Conservation (phyloP, 768 basidiomycete genomes). For the Tricholoma hemisulphureum region DNA sequence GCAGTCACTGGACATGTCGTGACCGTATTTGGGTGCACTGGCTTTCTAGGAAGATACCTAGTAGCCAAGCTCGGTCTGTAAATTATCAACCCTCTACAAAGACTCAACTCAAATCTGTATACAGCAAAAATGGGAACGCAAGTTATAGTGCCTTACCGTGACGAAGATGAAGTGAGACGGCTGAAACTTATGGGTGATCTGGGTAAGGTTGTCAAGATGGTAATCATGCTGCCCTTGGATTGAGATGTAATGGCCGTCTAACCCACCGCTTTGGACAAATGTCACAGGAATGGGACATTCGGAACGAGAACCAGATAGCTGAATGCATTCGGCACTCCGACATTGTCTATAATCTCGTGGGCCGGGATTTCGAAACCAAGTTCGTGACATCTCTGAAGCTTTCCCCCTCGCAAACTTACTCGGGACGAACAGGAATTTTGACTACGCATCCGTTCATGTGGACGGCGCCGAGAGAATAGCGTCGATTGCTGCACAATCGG, state of each 20-base stretch:
- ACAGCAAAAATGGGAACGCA: slow-evolving; percentile 89
- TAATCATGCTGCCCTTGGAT: slow-evolving; percentile 31
- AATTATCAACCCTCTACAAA: slow-evolving; percentile 5
- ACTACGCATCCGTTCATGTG: slow-evolving; percentile 77
- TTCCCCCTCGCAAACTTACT: slow-evolving; percentile 4
- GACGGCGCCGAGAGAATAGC: slow-evolving; percentile 85
- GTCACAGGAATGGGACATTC: slow-evolving; percentile 90
- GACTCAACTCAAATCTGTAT: slow-evolving; percentile 3
- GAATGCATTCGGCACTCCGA: slow-evolving; percentile 95
- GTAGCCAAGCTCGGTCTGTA: slow-evolving; percentile 86
- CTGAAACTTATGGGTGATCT: slow-evolving; percentile 94
- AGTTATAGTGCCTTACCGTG: slow-evolving; percentile 92
- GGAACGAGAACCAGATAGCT: slow-evolving; percentile 85
- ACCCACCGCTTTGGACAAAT: slow-evolving; percentile 4
- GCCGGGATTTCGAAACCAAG: slow-evolving; percentile 96
- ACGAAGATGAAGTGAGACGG: slow-evolving; percentile 88
- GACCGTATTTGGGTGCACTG: slow-evolving; percentile 96
- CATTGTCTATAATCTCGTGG: slow-evolving; percentile 94
- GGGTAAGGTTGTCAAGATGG: slow-evolving; percentile 94
- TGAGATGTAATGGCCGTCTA: slow-evolving; percentile 4
- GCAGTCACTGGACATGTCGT: slow-evolving; percentile 88
- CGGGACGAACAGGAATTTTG: slow-evolving; percentile 69
- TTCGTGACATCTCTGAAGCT: slow-evolving; percentile 33
- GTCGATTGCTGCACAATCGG: slow-evolving; percentile 67
- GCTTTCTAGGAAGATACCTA: slow-evolving; percentile 92